Evolutionary conservation across 148 eudicot species (phyloP).

Genomic region (Nyssa sinensis): DNA sequence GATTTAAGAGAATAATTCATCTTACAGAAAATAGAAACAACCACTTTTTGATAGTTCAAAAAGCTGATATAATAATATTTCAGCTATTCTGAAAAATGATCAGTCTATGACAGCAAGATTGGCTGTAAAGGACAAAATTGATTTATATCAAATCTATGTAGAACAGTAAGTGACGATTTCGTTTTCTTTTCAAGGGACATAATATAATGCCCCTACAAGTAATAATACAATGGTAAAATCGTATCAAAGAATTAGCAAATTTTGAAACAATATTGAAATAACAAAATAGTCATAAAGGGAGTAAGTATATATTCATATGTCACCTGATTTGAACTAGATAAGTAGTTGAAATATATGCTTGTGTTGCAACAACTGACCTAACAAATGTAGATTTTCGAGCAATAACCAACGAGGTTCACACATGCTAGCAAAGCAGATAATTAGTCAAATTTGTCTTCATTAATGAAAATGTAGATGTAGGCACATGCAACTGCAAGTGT

Average conservation of each 20-base stretch:
- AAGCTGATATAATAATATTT: not conserved
- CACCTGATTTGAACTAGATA: not conserved
- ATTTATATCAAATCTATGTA: no score
- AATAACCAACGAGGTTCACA: not conserved
- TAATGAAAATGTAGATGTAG: not conserved
- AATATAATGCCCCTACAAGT: not conserved
- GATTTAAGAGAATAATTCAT: not conserved
- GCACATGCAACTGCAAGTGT: conserved; percentile 12
- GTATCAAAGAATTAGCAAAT: not conserved
- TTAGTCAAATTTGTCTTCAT: no score
- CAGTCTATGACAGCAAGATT: no score
- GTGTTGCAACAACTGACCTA: not conserved
- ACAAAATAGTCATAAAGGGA: not conserved
- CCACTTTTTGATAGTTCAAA: no score
- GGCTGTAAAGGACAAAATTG: no score
- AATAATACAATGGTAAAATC: not conserved
- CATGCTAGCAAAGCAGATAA: no score
- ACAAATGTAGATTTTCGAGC: not conserved
- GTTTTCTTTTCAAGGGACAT: not conserved
- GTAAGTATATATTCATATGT: not conserved
- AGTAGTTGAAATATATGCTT: not conserved
- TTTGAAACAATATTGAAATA: no score
- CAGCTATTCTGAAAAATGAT: no score
- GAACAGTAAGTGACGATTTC: not conserved
- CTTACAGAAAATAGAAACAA: not conserved